Conservation (phyloP, 148 eudicot species). For the Chenopodium berlandieri region DNA sequence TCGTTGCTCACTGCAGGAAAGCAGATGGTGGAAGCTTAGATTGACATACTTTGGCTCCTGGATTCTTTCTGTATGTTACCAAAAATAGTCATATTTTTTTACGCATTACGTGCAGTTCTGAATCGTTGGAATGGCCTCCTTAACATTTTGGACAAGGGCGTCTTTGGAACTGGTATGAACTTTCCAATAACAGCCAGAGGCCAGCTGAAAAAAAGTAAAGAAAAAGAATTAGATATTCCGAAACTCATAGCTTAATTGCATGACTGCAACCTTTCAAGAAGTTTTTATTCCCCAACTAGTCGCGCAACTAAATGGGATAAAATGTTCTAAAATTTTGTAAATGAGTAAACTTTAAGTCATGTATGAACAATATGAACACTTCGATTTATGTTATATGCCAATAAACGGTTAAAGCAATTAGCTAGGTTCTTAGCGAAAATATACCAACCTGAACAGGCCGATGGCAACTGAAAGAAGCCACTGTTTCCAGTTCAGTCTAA, state of each 20-base stretch:
- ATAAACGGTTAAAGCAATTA: background rate
- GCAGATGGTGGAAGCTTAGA: slow-evolving; percentile 18
- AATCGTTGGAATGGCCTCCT: slow-evolving; percentile 53
- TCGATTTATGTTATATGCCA: no score
- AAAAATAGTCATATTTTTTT: slow-evolving; percentile 6
- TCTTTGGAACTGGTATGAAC: slow-evolving; percentile 76
- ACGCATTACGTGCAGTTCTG: slow-evolving; percentile 40
- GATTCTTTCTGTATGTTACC: slow-evolving; percentile 14
- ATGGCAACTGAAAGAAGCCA: slow-evolving; percentile 66
- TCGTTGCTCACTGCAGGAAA: slow-evolving; percentile 20
- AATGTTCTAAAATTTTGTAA: no score
- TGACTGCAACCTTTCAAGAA: background rate
- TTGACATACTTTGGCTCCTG: slow-evolving; percentile 18
- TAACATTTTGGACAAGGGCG: slow-evolving; percentile 63
- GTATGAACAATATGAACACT: no score
- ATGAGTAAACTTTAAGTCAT: no score
- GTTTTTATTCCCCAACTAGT: no score
- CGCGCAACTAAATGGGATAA: no score
- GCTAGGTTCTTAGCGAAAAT: background rate
- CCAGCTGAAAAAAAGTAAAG: slow-evolving; percentile 54
- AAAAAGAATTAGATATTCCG: slow-evolving; percentile 11
- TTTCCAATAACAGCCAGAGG: slow-evolving; percentile 82
- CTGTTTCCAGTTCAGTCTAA: slow-evolving; percentile 48
- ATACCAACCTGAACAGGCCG: slow-evolving; percentile 66
- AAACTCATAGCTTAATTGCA: background rate